Conservation (phyloP, 1,284 basidiomycete genomes). For the Cryptococcus depauperatus region DNA sequence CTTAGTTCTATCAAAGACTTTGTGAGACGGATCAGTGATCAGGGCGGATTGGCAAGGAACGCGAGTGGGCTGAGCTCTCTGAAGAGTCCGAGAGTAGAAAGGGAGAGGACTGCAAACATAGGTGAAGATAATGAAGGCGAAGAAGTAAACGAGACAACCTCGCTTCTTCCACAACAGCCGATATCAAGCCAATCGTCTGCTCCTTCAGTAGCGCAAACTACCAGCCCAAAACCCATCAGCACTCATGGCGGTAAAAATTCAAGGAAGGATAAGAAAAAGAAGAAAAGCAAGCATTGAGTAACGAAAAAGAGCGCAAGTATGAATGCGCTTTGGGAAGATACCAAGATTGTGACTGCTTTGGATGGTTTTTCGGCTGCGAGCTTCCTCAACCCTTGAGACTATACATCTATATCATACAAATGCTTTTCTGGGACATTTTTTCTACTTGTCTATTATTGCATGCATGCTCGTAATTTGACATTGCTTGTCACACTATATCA, state of each 20-base stretch:
- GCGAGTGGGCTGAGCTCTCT: conserved; percentile 6
- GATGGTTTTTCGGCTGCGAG: neutral
- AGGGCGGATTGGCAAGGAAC: conserved; percentile 18
- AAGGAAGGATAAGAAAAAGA: conserved; percentile 15
- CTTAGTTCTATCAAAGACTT: conserved; percentile 37
- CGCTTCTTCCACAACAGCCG: neutral
- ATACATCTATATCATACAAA: no score
- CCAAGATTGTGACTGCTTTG: neutral
- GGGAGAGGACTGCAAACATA: neutral
- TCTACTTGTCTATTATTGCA: neutral
- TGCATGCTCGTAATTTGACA: neutral
- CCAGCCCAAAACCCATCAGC: neutral
- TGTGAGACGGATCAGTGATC: conserved; percentile 36
- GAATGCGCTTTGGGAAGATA: neutral
- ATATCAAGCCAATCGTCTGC: neutral
- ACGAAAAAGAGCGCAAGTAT: no score
- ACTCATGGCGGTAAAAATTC: conserved; percentile 3
- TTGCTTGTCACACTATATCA: neutral
- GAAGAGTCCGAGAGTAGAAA: conserved; percentile 8
- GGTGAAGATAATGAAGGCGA: neutral
- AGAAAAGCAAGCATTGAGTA: conserved; percentile 9
- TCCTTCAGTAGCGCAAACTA: neutral
- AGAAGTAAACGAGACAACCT: neutral
- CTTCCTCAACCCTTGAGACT: no score
- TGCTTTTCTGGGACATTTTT: neutral